Evolutionary conservation across 352 stramenopile species (phyloP).

Genomic region (Thalassiosira hispida): DNA sequence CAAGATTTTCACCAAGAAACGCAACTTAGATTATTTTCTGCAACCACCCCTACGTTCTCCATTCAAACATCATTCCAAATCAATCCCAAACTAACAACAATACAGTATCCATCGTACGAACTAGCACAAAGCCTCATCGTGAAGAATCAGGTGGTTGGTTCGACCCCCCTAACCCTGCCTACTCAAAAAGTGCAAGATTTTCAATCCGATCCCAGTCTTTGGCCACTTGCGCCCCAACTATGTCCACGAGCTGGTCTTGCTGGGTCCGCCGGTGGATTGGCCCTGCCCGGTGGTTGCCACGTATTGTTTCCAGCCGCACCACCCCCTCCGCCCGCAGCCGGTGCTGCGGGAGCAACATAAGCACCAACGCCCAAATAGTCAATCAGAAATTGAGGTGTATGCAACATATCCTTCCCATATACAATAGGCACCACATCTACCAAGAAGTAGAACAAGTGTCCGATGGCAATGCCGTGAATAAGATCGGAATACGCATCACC

Average conservation of each 20-base stretch:
- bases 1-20: too few relatives aligned
- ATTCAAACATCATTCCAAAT: too few relatives aligned
- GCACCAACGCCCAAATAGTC: constrained; percentile 74
- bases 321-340: constrained; percentile 17
- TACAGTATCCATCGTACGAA: too few relatives aligned
- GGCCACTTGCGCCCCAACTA: constrained; percentile 67
- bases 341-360: constrained; percentile 56
- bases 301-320: constrained; percentile 42
- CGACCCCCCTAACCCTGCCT: too few relatives aligned
- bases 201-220: constrained; percentile 71
- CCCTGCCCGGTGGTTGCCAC: constrained; percentile 38
- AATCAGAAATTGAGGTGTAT: constrained; percentile 86
- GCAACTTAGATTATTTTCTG: background rate
- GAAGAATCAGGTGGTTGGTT: too few relatives aligned
- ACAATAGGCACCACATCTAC: constrained; percentile 85
- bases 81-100: too few relatives aligned
- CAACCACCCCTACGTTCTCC: too few relatives aligned
- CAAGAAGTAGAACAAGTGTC: constrained; percentile 89
- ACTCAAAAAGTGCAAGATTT: too few relatives aligned
- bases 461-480: constrained; percentile 82
- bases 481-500: constrained; percentile 65
- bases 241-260: constrained; percentile 54
- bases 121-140: too few relatives aligned
- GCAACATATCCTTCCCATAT: constrained; percentile 85
- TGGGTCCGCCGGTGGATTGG: constrained; percentile 46